Evolutionary conservation across 192 early-diverging fungal genomes (phyloP).

Genomic region (Haplosporangium gracile): DNA sequence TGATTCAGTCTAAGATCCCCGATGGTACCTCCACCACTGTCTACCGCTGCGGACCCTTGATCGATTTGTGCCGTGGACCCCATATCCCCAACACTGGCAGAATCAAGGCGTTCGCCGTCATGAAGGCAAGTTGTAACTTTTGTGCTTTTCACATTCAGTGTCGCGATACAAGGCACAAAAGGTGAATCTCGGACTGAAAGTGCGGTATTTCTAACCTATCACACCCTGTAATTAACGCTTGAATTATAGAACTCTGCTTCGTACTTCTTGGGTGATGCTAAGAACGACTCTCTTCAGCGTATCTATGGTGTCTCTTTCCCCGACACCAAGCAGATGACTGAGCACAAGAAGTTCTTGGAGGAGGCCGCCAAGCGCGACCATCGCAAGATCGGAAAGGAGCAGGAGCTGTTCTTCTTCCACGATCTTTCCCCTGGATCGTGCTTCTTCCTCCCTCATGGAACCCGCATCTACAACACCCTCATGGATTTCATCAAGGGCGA

Average conservation of each 20-base stretch:
- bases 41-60: constrained; percentile 98
- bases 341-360: constrained; percentile 95
- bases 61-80: constrained; percentile 97
- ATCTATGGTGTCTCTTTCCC: constrained; percentile 99
- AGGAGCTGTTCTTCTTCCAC: constrained; percentile 99
- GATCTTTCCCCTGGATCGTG: constrained; percentile 93
- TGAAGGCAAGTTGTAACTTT: constrained; percentile 68
- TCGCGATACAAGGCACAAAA: not conserved
- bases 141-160: not conserved
- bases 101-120: constrained; percentile 93
- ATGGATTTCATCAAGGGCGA: constrained; percentile 90
- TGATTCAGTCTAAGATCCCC: constrained; percentile 92
- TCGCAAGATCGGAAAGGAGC: constrained; percentile 96
- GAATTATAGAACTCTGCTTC: constrained; percentile 91
- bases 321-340: constrained; percentile 96
- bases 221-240: not conserved
- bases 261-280: constrained; percentile 97
- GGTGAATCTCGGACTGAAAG: no score
- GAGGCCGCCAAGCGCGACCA: constrained; percentile 98
- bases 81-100: constrained; percentile 95
- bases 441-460: constrained; percentile 97
- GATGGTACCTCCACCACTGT: constrained; percentile 96
- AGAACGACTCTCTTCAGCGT: constrained; percentile 98
- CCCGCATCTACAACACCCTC: constrained; percentile 96
- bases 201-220: not conserved